A percentile compares a stretch with the other conserved stretches of the same genome.
Evolutionary conservation across 768 basidiomycete species (phyloP).

Genomic region (Cystofilobasidium ferigula): DNA sequence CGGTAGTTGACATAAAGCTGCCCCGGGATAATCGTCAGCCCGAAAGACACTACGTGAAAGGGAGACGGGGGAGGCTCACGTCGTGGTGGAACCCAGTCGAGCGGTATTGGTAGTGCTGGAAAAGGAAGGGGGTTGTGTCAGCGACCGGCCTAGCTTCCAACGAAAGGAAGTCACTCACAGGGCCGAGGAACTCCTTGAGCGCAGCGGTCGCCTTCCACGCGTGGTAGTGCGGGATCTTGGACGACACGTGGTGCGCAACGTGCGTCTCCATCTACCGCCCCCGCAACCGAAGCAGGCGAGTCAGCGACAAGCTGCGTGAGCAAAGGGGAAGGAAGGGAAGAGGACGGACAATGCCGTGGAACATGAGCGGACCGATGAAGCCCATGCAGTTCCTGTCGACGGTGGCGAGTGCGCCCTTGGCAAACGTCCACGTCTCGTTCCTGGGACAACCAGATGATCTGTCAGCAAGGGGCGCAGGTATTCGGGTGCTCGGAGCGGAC

Average conservation of each 20-base stretch:
- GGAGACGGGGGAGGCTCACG: no score
- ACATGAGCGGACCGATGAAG: conserved; percentile 50
- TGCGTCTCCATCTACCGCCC: conserved; percentile 31
- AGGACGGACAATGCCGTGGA: conserved; percentile 8
- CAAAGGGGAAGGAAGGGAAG: not conserved
- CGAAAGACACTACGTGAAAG: not conserved
- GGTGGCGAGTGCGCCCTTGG: conserved; percentile 84
- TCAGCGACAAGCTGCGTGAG: not conserved
- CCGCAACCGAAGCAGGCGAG: no score
- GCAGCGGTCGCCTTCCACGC: conserved; percentile 81
- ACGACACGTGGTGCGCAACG: conserved; percentile 54
- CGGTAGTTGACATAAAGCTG: not conserved
- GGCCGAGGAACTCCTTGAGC: conserved; percentile 61
- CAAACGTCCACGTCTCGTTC: conserved; percentile 75
- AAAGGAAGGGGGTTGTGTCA: not conserved
- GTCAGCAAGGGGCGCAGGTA: not conserved
- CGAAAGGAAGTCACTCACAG: conserved; percentile 30
- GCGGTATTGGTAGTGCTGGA: not conserved
- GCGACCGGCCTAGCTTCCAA: not conserved
- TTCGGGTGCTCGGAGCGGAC: no score
- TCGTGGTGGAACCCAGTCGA: not conserved
- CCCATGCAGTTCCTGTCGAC: conserved; percentile 73
- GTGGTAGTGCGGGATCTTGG: conserved; percentile 84
- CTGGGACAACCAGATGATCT: not conserved
- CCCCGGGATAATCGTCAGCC: not conserved